A percentile compares a stretch with the other conserved stretches of the same genome.
These are phyloP conservation scores for Lasiosphaeria ovina DNA, from an alignment of 495 filamentous ascomycete species.

Conservation along the genomic window DNA sequence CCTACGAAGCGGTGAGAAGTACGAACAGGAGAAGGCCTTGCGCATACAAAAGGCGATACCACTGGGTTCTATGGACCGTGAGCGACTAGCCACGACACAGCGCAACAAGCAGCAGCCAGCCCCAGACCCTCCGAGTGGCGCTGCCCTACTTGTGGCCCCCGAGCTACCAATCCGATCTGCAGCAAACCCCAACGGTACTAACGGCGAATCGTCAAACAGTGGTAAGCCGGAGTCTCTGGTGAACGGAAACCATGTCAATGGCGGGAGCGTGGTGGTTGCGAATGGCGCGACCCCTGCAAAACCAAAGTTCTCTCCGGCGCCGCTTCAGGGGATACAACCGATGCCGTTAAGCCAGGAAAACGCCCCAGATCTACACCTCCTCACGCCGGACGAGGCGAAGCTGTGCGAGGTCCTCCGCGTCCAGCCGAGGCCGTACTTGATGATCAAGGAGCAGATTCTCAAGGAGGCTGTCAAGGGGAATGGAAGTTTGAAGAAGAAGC, in stretches of 20 bases:
- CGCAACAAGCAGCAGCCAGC: constrained; percentile 56
- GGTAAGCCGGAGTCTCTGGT: constrained; percentile 27
- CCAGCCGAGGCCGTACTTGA: constrained; percentile 89
- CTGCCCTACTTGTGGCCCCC: constrained; percentile 69
- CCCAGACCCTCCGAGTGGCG: constrained; percentile 68
- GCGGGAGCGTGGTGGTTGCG: constrained; percentile 38
- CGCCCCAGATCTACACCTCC: constrained; percentile 76
- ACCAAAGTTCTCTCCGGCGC: constrained; percentile 44
- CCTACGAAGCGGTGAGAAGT: constrained; percentile 85
- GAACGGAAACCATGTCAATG: constrained; percentile 40
- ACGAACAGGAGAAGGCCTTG: constrained; percentile 83
- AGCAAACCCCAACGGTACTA: constrained; percentile 17
- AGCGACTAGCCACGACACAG: constrained; percentile 63
- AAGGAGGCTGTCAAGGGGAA: constrained; percentile 86
- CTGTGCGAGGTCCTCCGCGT: constrained; percentile 78
- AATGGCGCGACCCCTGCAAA: constrained; percentile 38
- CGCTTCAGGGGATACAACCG: constrained; percentile 57
- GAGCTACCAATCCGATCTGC: constrained; percentile 63
- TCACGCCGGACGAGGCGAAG: constrained; percentile 81
- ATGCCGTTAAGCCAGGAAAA: constrained; percentile 73
- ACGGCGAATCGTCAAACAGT: constrained; percentile 19
- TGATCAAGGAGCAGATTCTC: constrained; percentile 86
- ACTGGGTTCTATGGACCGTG: constrained; percentile 77
- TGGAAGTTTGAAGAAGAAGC: constrained; percentile 86
- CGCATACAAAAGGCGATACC: constrained; percentile 68